Conservation (phyloP, 2,329 filamentous ascomycete species). For the Dryadomyces quercivorus region DNA sequence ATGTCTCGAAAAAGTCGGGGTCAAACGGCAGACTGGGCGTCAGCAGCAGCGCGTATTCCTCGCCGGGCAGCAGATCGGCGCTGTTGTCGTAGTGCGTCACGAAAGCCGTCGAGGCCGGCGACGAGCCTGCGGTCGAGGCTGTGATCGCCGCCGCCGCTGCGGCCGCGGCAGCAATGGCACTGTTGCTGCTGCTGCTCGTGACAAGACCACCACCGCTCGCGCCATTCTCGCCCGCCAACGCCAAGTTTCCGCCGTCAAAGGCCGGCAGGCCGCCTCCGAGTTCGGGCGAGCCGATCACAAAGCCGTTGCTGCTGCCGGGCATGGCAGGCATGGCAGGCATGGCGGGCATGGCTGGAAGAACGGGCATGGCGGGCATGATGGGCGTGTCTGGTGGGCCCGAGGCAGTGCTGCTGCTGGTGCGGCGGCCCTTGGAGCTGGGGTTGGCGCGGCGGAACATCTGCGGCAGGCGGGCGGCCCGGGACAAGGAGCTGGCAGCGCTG, state of each 20-base stretch:
- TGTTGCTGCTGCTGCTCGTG: constrained; percentile 7
- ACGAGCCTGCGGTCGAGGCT: constrained; percentile 17
- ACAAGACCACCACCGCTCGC: constrained; percentile 14
- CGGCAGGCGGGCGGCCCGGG: constrained; percentile 59
- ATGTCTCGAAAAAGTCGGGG: constrained; percentile 93
- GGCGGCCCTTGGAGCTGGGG: constrained; percentile 43
- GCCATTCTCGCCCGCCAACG: constrained; percentile 16
- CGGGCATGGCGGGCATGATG: not conserved
- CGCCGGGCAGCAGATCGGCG: constrained; percentile 61
- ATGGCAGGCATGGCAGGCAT: not conserved
- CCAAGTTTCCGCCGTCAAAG: constrained; percentile 11
- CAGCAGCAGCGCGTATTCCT: constrained; percentile 78
- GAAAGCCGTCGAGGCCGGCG: constrained; percentile 13
- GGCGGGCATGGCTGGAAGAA: not conserved
- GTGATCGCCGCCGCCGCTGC: constrained; percentile 11
- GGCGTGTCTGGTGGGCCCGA: constrained; percentile 11
- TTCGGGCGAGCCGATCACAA: constrained; percentile 17
- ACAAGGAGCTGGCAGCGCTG: constrained; percentile 50
- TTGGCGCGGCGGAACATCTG: constrained; percentile 67
- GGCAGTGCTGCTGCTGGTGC: constrained; percentile 39
- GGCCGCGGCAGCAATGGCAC: constrained; percentile 25
- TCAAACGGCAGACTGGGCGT: constrained; percentile 93
- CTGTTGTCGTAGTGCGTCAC: constrained; percentile 41
- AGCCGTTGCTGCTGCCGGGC: constrained; percentile 12
- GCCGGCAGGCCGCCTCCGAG: constrained; percentile 29